Conservation (phyloP, 441 rosid genomes). For the Kokia cookei region DNA sequence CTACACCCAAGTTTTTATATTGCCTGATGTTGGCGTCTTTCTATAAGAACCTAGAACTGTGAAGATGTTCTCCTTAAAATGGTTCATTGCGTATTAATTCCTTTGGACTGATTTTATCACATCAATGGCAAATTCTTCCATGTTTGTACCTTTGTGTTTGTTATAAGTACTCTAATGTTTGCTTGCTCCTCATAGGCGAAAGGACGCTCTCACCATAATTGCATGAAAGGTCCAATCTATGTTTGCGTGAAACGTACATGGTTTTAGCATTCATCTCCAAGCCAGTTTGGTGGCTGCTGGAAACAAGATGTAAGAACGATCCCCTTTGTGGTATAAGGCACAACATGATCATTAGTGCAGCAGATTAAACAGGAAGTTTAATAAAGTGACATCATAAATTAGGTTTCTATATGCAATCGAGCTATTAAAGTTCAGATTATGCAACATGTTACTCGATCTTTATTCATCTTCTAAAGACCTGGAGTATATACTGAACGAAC, state of each 20-base stretch:
- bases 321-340: background rate
- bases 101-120: background rate
- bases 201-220: background rate
- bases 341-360: background rate
- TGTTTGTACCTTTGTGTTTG: background rate
- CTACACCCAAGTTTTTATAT: background rate
- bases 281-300: background rate
- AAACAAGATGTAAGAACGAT: background rate
- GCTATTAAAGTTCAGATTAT: background rate
- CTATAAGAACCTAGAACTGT: background rate
- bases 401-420: background rate
- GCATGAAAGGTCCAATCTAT: background rate
- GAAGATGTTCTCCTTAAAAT: background rate
- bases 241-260: background rate
- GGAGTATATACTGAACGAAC: background rate
- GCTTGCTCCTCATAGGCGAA: background rate
- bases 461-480: background rate
- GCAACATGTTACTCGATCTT: background rate
- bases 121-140: background rate
- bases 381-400: background rate
- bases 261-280: background rate
- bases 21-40: background rate
- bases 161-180: background rate
- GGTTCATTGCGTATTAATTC: background rate
- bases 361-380: background rate